A percentile compares a stretch with the other conserved stretches of the same genome.
These are phyloP conservation scores for Leishmania tropica DNA, from an alignment of 208 protist species.

Conservation along the genomic window DNA sequence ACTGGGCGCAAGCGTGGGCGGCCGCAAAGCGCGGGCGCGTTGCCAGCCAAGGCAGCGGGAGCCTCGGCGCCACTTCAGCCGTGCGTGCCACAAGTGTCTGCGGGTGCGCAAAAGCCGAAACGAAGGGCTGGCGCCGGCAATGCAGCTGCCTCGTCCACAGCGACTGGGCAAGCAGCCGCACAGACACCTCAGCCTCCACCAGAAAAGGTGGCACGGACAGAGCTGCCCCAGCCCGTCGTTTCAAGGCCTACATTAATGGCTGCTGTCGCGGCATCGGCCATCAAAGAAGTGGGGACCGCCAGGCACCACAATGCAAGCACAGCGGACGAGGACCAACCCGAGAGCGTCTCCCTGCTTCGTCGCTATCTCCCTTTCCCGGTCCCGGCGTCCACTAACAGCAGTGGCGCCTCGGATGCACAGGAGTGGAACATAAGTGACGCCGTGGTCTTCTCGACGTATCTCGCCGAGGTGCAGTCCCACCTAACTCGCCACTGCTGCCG, in stretches of 20 bases:
- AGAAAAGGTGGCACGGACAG: neutral
- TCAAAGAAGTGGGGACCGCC: neutral
- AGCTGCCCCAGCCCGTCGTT: neutral
- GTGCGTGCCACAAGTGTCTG: neutral
- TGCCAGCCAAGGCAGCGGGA: neutral
- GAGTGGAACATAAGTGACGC: slow-evolving; percentile 18
- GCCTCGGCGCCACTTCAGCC: neutral
- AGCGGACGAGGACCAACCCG: neutral
- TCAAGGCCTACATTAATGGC: neutral
- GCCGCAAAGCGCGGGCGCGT: neutral
- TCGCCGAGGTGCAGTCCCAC: slow-evolving; percentile 38
- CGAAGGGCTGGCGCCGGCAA: neutral
- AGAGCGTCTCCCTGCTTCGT: neutral
- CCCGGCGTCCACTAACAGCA: neutral
- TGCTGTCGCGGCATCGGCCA: neutral
- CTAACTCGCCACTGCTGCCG: slow-evolving; percentile 39
- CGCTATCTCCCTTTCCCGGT: neutral
- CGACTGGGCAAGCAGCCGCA: neutral
- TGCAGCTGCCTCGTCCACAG: neutral
- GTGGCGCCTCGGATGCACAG: neutral
- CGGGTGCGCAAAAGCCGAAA: neutral
- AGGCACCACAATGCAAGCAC: neutral
- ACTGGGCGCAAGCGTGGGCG: slow-evolving; percentile 3
- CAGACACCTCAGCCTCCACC: neutral
- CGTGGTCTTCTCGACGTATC: slow-evolving; percentile 25